Evolutionary conservation across 176 grass and related monocot species (phyloP), one percentile per base, ranked within the genome.

Genomic region (Leersia perrieri): DNA sequence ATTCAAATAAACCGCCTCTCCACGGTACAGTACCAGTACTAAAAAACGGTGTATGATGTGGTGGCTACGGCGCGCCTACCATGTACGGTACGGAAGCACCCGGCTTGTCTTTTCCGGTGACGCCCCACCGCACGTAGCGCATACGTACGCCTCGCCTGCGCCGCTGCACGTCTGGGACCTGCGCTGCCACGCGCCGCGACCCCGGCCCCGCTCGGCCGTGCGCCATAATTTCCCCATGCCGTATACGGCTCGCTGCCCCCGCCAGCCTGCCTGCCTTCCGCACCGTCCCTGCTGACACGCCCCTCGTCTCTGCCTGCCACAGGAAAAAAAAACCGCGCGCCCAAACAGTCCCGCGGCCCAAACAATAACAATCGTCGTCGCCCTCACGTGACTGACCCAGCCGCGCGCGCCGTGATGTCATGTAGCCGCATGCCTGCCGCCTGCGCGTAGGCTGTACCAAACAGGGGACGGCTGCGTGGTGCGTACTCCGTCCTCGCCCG

Each of bases 331-430:
- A n/a, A n/a, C n/a, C n/a, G n/a, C n/a, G n/a, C n/a, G n/a, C n/a
- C n/a, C n/a, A n/a, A n/a, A n/a, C n/a, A n/a, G n/a, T n/a, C n/a
- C n/a, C n/a, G n/a, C 26, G 11, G 60, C 4, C 60, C 20, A n/a
- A 3, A 15, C 32, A n/a, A n/a, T n/a, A n/a, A n/a, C n/a, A n/a
- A n/a, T n/a, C n/a, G 28, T 11, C 49, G 7, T 22, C 3, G 30
- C 67, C 8, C 47, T 88, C 81, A 84, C 87, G 63, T 85, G 82
- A 69, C 25, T n/a, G n/a, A n/a, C 44, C 33, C 57, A 13, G 35
- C 35, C n/a, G 20, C 9, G 11, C 13, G 1, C 42, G 12, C 13
- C 30, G 39, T 76, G 39, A 82, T 53, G 78, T 72, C 79, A 77
- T 40, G 60, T 40, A 33, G 73, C 31, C 41, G 9, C 72, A 55